phyloP scores from a whole-genome alignment of 2,329 filamentous ascomycete genomes.

The Hypoxylon sp. region DNA sequence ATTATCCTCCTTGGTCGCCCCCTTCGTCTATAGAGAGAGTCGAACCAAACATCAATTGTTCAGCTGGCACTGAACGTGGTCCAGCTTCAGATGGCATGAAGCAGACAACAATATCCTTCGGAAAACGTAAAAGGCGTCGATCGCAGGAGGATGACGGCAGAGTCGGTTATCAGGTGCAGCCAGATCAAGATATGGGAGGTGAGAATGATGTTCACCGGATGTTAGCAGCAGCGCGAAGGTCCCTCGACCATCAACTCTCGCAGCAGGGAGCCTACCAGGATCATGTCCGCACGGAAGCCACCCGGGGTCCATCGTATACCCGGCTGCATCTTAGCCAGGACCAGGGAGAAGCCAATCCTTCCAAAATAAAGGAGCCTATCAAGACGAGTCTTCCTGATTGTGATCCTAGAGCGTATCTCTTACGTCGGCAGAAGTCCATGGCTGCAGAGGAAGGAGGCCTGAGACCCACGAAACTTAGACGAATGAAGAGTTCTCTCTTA shows the following conservation, averaged over 20 bases:
- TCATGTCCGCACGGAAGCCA: background rate
- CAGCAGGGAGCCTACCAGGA: slow-evolving; percentile 8
- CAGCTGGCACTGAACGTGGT: background rate
- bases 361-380: slow-evolving; percentile 47
- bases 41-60: slow-evolving; percentile 5
- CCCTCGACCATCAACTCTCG: slow-evolving; percentile 42
- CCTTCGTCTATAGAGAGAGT: slow-evolving; percentile 49
- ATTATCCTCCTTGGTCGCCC: slow-evolving; percentile 51
- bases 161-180: background rate
- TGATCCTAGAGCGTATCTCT: slow-evolving; percentile 54
- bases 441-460: slow-evolving; percentile 36
- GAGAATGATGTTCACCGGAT: slow-evolving; percentile 26
- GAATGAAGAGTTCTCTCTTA: slow-evolving; percentile 51
- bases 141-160: slow-evolving; percentile 4
- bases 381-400: slow-evolving; percentile 48
- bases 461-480: slow-evolving; percentile 46
- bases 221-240: slow-evolving; percentile 35
- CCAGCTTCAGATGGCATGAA: slow-evolving; percentile 38
- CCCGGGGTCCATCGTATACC: slow-evolving; percentile 21
- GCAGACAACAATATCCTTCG: slow-evolving; percentile 51
- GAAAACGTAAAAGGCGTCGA: slow-evolving; percentile 25
- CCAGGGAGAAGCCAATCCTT: slow-evolving; percentile 12
- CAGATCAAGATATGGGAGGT: background rate
- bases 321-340: slow-evolving; percentile 26
- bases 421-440: slow-evolving; percentile 54